phyloP scores from a whole-genome alignment of 2,329 filamentous ascomycete species.

The Lasiodiplodia hormozganensis region DNA sequence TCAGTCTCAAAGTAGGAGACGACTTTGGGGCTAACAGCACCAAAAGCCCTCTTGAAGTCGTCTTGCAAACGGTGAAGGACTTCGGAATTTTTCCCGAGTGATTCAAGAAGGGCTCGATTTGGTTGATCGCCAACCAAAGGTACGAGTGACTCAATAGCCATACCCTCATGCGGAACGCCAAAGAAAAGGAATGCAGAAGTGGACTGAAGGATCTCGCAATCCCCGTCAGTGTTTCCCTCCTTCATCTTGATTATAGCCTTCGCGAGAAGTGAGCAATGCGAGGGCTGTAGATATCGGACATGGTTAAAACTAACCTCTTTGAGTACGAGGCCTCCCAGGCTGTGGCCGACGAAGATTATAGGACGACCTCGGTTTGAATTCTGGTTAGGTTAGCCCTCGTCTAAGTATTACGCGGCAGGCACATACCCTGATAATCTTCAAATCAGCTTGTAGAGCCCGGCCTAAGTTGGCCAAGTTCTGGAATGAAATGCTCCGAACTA shows the following conservation, averaged over 20 bases:
- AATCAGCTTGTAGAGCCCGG: background rate
- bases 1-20: slow-evolving; percentile 14
- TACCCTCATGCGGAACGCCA: slow-evolving; percentile 2
- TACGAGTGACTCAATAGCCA: slow-evolving; percentile 1
- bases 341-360: slow-evolving; percentile 2
- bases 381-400: background rate
- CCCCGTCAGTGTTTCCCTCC: background rate
- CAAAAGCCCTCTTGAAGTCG: background rate
- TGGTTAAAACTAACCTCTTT: slow-evolving; percentile 6
- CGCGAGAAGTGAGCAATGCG: background rate
- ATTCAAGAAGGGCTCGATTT: slow-evolving; percentile 5
- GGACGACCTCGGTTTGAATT: background rate
- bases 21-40: background rate
- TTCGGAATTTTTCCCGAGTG: background rate
- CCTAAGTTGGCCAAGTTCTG: slow-evolving; percentile 6
- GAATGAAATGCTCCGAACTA: background rate
- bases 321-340: slow-evolving; percentile 13
- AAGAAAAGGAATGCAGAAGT: slow-evolving; percentile 10
- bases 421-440: background rate
- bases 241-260: background rate
- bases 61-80: background rate
- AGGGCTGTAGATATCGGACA: no score
- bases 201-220: background rate
- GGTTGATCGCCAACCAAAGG: slow-evolving; percentile 12
- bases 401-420: background rate